Evolutionary conservation across 208 protist species (phyloP).

Genomic region (Acanthamoeba sp.): DNA sequence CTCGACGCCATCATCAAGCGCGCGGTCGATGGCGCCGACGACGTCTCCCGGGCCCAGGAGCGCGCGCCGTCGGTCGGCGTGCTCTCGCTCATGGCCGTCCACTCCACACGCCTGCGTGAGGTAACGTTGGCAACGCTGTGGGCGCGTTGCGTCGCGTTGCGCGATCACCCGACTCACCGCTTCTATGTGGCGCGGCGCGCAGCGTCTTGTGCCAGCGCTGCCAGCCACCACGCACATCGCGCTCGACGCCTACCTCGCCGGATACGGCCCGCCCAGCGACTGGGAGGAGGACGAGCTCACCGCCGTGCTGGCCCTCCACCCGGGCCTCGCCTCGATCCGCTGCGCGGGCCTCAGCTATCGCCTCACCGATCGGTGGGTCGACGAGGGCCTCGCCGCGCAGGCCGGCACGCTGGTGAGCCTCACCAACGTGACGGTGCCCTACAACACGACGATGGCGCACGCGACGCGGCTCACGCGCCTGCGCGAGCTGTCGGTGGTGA

Average conservation of each 20-base stretch:
- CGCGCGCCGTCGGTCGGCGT: background rate
- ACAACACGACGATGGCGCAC: background rate
- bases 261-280: background rate
- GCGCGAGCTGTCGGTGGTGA: background rate
- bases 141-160: too few species aligned
- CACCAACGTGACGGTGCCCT: background rate
- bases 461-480: background rate
- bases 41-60: background rate
- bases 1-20: background rate
- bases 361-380: slow-evolving; percentile 9
- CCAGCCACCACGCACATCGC: background rate
- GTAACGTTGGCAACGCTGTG: background rate
- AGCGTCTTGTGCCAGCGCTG: background rate
- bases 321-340: background rate
- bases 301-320: slow-evolving; percentile 3
- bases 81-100: background rate
- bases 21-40: background rate
- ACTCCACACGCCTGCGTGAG: background rate
- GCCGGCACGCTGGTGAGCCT: slow-evolving; percentile 19
- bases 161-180: too few species aligned
- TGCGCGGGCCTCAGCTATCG: background rate
- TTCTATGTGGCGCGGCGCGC: background rate
- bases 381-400: slow-evolving; percentile 5
- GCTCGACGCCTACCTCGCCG: background rate
- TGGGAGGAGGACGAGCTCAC: slow-evolving; percentile 23